A percentile compares a stretch with the other conserved stretches of the same genome.
Evolutionary conservation across 345 rosid species (phyloP).

Genomic region (Durio zibethinus): DNA sequence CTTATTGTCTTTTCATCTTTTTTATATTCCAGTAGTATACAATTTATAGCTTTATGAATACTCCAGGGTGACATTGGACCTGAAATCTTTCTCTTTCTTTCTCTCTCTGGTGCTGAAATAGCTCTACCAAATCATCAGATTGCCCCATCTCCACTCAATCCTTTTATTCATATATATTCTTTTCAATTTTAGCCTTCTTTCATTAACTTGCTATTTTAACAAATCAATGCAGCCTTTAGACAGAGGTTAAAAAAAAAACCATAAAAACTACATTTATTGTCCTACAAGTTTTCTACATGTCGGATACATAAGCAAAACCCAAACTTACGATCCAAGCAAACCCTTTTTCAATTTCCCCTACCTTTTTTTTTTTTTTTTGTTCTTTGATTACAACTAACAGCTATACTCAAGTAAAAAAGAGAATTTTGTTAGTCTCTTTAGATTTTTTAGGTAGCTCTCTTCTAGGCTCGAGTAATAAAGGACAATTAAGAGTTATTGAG

Average conservation of each 20-base stretch:
- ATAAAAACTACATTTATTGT: conserved; percentile 41
- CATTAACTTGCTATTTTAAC: conserved; percentile 17
- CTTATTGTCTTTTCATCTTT: neutral
- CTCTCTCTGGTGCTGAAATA: conserved; percentile 30
- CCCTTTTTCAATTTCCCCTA: too few species aligned
- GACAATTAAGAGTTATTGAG: too few species aligned
- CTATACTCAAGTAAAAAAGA: too few species aligned
- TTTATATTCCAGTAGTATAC: neutral
- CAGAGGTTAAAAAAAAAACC: conserved; percentile 22
- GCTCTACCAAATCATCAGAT: conserved; percentile 30
- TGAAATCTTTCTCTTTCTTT: too few species aligned
- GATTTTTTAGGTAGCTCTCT: conserved; percentile 29
- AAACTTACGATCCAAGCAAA: conserved; percentile 72
- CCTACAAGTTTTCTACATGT: conserved; percentile 39
- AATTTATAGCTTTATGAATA: conserved; percentile 46
- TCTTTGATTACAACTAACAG: neutral
- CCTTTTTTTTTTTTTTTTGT: too few species aligned
- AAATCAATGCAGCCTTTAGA: conserved; percentile 23
- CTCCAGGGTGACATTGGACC: conserved; percentile 73
- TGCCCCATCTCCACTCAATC: conserved; percentile 75
- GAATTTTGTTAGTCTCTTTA: conserved; percentile 8
- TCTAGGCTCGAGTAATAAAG: neutral
- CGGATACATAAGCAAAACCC: conserved; percentile 22
- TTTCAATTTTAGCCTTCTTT: neutral
- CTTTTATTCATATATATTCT: conserved; percentile 13